A percentile compares a stretch with the other conserved stretches of the same genome.
Conservation (phyloP, 2,329 filamentous ascomycete genomes). For the Penicillium sp. region DNA sequence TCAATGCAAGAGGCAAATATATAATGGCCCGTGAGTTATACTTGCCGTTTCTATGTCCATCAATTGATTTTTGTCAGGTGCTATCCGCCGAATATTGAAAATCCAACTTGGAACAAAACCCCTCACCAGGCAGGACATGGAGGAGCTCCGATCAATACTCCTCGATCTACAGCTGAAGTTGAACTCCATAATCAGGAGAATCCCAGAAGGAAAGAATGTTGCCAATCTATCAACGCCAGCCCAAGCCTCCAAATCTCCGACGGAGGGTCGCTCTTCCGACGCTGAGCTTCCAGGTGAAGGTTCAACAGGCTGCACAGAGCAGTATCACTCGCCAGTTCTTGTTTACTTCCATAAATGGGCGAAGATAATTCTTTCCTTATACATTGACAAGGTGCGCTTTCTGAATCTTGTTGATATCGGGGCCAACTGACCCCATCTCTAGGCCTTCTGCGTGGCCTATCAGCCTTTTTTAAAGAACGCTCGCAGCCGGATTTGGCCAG, state of each 20-base stretch:
- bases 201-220: constrained; percentile 35
- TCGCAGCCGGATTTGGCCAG: constrained; percentile 48
- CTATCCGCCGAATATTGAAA: constrained; percentile 44
- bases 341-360: constrained; percentile 50
- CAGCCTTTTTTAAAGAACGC: constrained; percentile 51
- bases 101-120: constrained; percentile 48
- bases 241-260: constrained; percentile 31
- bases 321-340: constrained; percentile 46
- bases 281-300: constrained; percentile 39
- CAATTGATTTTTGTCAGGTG: constrained; percentile 29
- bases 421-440: constrained; percentile 2
- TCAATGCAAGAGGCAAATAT: constrained; percentile 47
- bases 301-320: constrained; percentile 38
- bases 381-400: constrained; percentile 44
- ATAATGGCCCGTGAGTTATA: constrained; percentile 44
- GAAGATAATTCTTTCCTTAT: constrained; percentile 45
- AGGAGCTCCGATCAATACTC: constrained; percentile 44
- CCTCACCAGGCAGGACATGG: constrained; percentile 45
- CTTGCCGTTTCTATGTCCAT: background rate
- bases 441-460: constrained; percentile 49
- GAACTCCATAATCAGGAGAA: constrained; percentile 44
- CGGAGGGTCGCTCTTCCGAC: constrained; percentile 26
- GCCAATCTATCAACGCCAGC: constrained; percentile 21
- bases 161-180: constrained; percentile 44
- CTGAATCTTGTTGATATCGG: background rate